These are phyloP conservation scores for Fragaria vesca DNA, from an alignment of 306 rosid genomes.

Conservation along the genomic window DNA sequence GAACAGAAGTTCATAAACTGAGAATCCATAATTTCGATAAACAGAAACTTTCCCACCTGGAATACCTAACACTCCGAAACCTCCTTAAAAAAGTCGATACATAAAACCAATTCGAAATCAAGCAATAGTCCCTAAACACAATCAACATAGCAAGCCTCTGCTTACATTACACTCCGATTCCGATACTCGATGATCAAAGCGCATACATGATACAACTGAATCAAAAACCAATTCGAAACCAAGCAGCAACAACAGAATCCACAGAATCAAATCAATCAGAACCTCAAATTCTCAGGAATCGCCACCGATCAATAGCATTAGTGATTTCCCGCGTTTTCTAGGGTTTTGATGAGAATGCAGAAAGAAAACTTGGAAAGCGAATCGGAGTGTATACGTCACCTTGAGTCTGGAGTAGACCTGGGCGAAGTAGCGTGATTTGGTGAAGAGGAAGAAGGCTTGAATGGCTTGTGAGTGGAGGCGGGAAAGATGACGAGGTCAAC, in stretches of 20 bases:
- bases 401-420: not conserved
- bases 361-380: not conserved
- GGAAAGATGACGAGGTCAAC: conserved; percentile 9
- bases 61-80: not conserved
- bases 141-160: not conserved
- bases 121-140: too few species aligned
- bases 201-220: not conserved
- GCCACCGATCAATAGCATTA: not conserved
- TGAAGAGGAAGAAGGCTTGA: too few species aligned
- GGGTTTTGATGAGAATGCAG: conserved; percentile 3
- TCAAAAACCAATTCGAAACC: not conserved
- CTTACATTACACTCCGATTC: not conserved
- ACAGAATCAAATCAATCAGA: not conserved
- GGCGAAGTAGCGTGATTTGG: not conserved
- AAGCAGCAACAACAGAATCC: not conserved
- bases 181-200: not conserved
- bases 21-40: not conserved
- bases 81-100: not conserved
- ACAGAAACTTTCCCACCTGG: not conserved
- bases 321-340: not conserved
- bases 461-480: conserved; percentile 3
- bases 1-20: not conserved
- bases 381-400: not conserved
- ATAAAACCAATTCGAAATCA: too few species aligned
- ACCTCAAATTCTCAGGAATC: conserved; percentile 4